phyloP scores from a whole-genome alignment of 2,329 filamentous ascomycete species.

The Neonectria faginata region DNA sequence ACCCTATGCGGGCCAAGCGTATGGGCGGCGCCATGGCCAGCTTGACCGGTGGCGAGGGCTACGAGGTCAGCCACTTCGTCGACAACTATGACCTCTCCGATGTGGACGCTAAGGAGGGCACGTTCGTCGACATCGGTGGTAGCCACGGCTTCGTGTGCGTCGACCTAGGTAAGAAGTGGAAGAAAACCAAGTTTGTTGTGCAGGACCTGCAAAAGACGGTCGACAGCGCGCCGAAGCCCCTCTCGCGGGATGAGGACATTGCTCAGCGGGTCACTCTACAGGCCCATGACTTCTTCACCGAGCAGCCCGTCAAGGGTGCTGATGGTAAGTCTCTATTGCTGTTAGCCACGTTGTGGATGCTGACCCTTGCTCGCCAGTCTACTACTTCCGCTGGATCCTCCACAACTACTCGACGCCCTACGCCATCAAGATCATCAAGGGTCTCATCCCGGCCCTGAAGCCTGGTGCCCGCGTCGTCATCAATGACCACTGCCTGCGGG shows the following conservation, averaged over 20 bases:
- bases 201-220: conserved; percentile 65
- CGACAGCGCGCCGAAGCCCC: conserved; percentile 58
- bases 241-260: conserved; percentile 54
- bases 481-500: conserved; percentile 59
- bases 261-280: conserved; percentile 56
- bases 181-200: conserved; percentile 65
- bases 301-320: conserved; percentile 64
- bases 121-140: conserved; percentile 69
- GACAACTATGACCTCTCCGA: conserved; percentile 65
- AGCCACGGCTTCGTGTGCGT: conserved; percentile 68
- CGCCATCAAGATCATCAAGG: conserved; percentile 60
- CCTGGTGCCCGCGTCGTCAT: conserved; percentile 62
- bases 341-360: not conserved
- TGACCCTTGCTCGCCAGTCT: conserved; percentile 54
- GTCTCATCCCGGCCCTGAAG: conserved; percentile 66
- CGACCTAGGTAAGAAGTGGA: conserved; percentile 64
- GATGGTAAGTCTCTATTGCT: conserved; percentile 55
- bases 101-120: conserved; percentile 58
- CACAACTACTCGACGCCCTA: conserved; percentile 71
- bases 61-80: conserved; percentile 65
- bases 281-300: conserved; percentile 68
- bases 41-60: conserved; percentile 67
- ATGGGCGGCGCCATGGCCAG: conserved; percentile 68
- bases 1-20: conserved; percentile 59
- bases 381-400: conserved; percentile 70